Percentiles rank a stretch among this genome's conserved stretches.
phyloP scores from a whole-genome alignment of 2,329 filamentous ascomycete species.

The Paramyrothecium roridum region DNA sequence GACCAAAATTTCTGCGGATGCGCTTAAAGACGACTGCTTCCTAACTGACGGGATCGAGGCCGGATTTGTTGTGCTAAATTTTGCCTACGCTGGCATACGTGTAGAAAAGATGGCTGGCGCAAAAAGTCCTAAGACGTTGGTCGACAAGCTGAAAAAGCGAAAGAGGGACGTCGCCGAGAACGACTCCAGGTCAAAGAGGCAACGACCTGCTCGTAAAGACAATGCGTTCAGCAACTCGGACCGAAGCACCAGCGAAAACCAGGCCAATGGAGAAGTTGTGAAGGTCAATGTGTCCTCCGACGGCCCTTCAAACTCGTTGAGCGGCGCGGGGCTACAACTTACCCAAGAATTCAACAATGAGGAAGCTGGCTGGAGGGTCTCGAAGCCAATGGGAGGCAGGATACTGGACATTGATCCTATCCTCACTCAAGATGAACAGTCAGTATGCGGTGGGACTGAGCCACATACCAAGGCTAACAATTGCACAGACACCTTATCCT shows the following conservation, averaged over 20 bases:
- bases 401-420: slow-evolving; percentile 65
- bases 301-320: slow-evolving; percentile 8
- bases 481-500: slow-evolving; percentile 66
- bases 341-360: slow-evolving; percentile 22
- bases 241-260: neutral
- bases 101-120: slow-evolving; percentile 28
- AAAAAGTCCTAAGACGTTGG: slow-evolving; percentile 26
- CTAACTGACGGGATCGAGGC: neutral
- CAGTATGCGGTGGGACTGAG: slow-evolving; percentile 20
- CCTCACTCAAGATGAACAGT: slow-evolving; percentile 60
- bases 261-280: slow-evolving; percentile 7
- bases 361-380: slow-evolving; percentile 53
- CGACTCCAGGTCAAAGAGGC: slow-evolving; percentile 38
- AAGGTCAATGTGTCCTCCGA: slow-evolving; percentile 13
- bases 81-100: neutral
- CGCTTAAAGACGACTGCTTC: slow-evolving; percentile 7
- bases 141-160: slow-evolving; percentile 40
- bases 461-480: slow-evolving; percentile 8
- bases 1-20: slow-evolving; percentile 35
- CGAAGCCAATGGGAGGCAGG: slow-evolving; percentile 61
- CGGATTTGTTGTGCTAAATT: neutral
- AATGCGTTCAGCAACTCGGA: slow-evolving; percentile 20
- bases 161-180: slow-evolving; percentile 43
- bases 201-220: slow-evolving; percentile 27
- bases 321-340: slow-evolving; percentile 18